Conservation (phyloP, 2,329 filamentous ascomycete species). For the Epichloe bromicola region DNA sequence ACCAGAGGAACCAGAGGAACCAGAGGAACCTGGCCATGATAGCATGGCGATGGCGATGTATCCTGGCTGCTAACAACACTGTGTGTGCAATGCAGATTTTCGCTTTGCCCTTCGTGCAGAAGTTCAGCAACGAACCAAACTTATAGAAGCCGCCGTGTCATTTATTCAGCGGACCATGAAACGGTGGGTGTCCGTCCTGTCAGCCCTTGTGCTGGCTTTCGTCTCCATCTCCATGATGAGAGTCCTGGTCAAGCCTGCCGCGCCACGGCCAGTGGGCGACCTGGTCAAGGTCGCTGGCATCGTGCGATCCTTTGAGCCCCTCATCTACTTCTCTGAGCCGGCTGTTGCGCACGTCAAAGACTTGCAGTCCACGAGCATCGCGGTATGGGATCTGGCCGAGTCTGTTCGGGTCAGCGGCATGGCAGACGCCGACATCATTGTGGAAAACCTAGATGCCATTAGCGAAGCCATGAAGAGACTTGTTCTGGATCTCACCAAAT, state of each 20-base stretch:
- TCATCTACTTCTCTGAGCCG: conserved; percentile 90
- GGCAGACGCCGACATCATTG: conserved; percentile 78
- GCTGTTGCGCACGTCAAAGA: conserved; percentile 77
- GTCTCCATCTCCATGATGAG: conserved; percentile 53
- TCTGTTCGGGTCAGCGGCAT: conserved; percentile 82
- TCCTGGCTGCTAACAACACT: background rate
- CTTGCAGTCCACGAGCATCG: conserved; percentile 79
- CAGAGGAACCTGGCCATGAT: background rate
- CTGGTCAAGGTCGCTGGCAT: conserved; percentile 83
- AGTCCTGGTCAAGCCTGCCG: conserved; percentile 55
- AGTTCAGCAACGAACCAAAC: conserved; percentile 75
- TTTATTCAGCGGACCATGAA: conserved; percentile 53
- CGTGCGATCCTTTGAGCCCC: conserved; percentile 81
- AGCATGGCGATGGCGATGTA: no score
- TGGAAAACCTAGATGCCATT: conserved; percentile 70
- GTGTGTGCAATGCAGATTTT: conserved; percentile 47
- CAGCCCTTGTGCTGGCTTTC: conserved; percentile 47
- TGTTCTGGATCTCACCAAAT: conserved; percentile 74
- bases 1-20: no score
- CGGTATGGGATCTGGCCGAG: conserved; percentile 90
- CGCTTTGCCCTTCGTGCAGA: conserved; percentile 79
- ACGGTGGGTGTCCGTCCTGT: conserved; percentile 55
- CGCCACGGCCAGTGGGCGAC: conserved; percentile 37
- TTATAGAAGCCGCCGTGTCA: conserved; percentile 60
- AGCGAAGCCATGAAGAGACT: conserved; percentile 77